phyloP scores from a whole-genome alignment of 176 grass and related monocot species.

The Juncus effusus region DNA sequence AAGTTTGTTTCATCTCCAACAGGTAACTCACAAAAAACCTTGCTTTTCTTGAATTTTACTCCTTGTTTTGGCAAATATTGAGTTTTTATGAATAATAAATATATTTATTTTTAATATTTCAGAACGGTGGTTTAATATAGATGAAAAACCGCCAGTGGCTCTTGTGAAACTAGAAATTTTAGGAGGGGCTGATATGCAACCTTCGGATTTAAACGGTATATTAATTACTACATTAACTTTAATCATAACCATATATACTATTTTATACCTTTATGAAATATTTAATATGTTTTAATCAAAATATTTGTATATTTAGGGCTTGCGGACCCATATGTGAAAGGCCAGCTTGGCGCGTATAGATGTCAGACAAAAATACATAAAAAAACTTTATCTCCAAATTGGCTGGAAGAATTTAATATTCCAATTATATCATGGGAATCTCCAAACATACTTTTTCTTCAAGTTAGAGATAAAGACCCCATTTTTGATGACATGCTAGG shows the following conservation, averaged over 20 bases:
- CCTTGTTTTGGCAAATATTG: background rate
- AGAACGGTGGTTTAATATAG: constrained; percentile 73
- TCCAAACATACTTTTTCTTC: constrained; percentile 66
- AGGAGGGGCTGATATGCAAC: constrained; percentile 93
- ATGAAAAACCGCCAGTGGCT: constrained; percentile 75
- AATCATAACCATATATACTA: constrained; percentile 1
- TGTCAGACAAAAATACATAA: constrained; percentile 89
- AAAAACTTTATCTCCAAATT: constrained; percentile 92
- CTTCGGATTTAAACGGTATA: constrained; percentile 89
- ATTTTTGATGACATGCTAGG: constrained; percentile 93
- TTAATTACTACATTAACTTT: background rate
- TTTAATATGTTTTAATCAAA: constrained; percentile 3
- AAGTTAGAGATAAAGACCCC: constrained; percentile 87
- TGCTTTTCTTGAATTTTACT: background rate
- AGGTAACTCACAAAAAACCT: constrained; percentile 41
- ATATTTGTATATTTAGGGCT: constrained; percentile 50
- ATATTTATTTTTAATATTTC: constrained; percentile 28
- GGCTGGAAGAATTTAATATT: constrained; percentile 87
- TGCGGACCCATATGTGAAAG: constrained; percentile 87
- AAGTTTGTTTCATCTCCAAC: constrained; percentile 58
- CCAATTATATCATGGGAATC: constrained; percentile 88
- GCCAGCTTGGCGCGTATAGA: constrained; percentile 61
- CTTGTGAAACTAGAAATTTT: constrained; percentile 74
- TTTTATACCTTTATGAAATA: background rate
- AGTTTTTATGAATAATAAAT: constrained; percentile 8